Base-by-base conservation (phyloP, 2,329 filamentous ascomycete species). In the Cytospora piceae region DNA sequence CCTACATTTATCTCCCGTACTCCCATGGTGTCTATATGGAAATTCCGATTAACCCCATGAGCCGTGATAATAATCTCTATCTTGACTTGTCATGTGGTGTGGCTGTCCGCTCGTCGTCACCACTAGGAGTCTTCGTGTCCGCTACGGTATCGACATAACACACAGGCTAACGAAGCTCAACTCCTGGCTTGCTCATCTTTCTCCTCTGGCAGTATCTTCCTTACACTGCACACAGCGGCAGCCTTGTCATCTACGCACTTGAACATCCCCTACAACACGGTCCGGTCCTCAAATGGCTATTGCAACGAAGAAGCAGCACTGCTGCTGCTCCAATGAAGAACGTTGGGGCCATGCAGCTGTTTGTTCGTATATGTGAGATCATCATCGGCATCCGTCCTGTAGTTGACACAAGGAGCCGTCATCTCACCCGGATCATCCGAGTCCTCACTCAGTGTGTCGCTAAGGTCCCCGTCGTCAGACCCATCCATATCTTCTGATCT, bases 321-420 rank as follows among this genome's bases (percentile, higher is more conserved):
- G 61, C 61, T 63, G 61, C 61, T 37, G n/a, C 42, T 52, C 8
- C 31, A 52, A 12, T 20, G 22, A 17, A 62, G 53, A 1, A 62
- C 59, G 12, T 31, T 34, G 53, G 34, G 34, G 29, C 24, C 51
- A 12, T 46, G 51, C 4, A 46, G 31, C 17, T 46, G n/a, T 31
- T 37, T 61, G 11, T 53, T 53, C 20, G 46, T 55, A 9, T 61
- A 61, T 9, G 29, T 20, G 15, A 29, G 32, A 20, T 17, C 20
- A 20, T 53, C 34, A 24, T 49, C 27, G 34, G 22, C 24, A 14
- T 27, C 60, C 37, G 34, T 49, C 3, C 34, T 29, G 24, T 31
- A 11, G 24, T 62, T 62, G 34, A 56, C n/a, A 49, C 34, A 56
- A n/a, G 34, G 34, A 12, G 17, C 29, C 51, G n/a, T 12, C 9